Conservation (phyloP, 768 basidiomycete genomes). For the Lactifluus hygrophoroides region DNA sequence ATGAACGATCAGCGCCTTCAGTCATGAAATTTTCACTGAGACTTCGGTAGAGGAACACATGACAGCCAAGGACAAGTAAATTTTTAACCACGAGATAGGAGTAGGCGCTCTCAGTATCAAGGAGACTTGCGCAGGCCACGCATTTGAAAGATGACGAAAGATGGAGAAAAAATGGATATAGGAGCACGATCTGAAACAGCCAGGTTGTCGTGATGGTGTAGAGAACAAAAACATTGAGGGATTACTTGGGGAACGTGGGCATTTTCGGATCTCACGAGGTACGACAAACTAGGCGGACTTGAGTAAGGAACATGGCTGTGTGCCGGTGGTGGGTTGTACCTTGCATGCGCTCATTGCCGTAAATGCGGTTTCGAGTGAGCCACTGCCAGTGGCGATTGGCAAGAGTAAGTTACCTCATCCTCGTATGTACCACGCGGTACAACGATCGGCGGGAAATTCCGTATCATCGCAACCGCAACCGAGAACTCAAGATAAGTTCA, state of each 20-base stretch:
- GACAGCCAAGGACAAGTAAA: not conserved
- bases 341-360: no score
- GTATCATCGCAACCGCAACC: no score
- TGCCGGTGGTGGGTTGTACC: no score
- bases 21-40: not conserved
- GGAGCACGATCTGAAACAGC: not conserved
- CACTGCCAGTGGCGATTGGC: no score
- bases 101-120: not conserved
- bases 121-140: not conserved
- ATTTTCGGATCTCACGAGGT: not conserved
- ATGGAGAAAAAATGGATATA: not conserved
- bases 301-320: no score
- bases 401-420: no score
- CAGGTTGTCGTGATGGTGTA: not conserved
- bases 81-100: not conserved
- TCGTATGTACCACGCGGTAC: no score
- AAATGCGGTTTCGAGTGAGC: no score
- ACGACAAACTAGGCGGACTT: not conserved
- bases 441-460: no score
- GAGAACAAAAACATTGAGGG: not conserved
- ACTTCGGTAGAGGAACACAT: not conserved
- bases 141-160: not conserved
- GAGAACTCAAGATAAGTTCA: no score
- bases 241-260: not conserved
- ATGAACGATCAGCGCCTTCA: not conserved